Evolutionary conservation across 768 basidiomycete genomes (phyloP), one percentile per base, ranked within the genome.

Genomic region (Omphalotus guepiniiformis): DNA sequence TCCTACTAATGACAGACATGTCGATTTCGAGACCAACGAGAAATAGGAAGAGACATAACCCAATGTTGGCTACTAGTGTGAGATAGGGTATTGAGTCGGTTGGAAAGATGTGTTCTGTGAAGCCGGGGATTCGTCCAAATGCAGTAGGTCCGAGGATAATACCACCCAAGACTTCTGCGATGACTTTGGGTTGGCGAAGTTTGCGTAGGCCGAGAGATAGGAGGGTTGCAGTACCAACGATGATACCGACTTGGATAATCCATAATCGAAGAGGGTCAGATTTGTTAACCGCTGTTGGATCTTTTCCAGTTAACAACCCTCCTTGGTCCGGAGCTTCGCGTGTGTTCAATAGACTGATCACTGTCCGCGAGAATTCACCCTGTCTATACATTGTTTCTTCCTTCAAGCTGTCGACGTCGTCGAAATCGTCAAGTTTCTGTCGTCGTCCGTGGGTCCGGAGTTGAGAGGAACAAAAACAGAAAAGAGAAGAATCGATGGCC

Each of bases 1-100:
- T 88, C 30, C 86, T 83, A 56, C 76, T 83, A 64, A 98, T 84
- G 50, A 97, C 72, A 4, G 71, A 66, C 0, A 75, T 68, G 49
- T 98, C 96, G 48, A 96, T 93, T 70, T 92, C 89, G 27, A 95
- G 82, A 3, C 95, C 95, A 32, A 97, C 86, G 50, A 97, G 77
- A 69, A 96, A 97, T 12, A 97, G 78, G 67, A 92, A 93, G 36
- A 93, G 78, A 53, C 84, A 85, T 4, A 91, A 76, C 5, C 90
- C 95, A 52, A 97, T 89, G 55, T 91, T 89, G 12, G 95, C 89
- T 15, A 87, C 82, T 16, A 98, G 83, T 46, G 81, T 82, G 21
- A 98, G 81, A 61, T 85, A 94, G 0, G 92, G 74, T 5, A 77
- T 61, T 0, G 91, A 93, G 0, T 70, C 68, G 0, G 61, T 1